Conservation (phyloP, 148 eudicot species). For the Silene uniflora region DNA sequence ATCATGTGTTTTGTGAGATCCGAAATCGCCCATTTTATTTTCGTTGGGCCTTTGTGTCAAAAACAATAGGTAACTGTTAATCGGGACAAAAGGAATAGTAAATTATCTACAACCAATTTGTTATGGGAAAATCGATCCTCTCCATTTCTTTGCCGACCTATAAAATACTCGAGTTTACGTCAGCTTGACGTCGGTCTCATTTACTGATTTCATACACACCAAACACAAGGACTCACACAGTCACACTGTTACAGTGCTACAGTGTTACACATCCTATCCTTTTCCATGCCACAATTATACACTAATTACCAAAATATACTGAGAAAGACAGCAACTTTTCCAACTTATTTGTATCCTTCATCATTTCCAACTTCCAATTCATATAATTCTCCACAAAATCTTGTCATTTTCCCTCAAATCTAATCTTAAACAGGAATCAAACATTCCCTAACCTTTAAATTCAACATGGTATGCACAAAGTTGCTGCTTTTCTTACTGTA, state of each 20-base stretch:
- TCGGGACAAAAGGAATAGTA: no score
- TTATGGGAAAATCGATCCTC: no score
- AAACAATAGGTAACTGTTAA: no score
- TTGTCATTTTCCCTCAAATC: neutral
- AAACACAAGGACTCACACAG: neutral
- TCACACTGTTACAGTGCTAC: neutral
- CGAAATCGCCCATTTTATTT: no score
- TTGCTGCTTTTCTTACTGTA: neutral
- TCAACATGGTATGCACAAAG: neutral
- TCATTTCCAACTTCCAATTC: neutral
- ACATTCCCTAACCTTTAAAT: neutral
- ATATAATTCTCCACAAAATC: neutral
- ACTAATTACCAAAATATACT: no score
- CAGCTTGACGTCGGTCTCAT: neutral
- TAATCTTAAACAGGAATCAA: neutral
- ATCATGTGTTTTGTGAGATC: no score
- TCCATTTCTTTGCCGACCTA: no score
- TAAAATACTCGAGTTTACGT: constrained; percentile 14
- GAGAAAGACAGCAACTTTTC: neutral
- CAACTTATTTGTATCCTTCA: neutral
- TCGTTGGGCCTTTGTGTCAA: no score
- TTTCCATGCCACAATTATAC: neutral
- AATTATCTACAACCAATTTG: no score
- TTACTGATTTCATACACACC: neutral
- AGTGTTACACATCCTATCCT: neutral